Evolutionary conservation across 2,329 filamentous ascomycete species (phyloP), one percentile per base, ranked within the genome.

Genomic region (Teratosphaeria epicoccoides): DNA sequence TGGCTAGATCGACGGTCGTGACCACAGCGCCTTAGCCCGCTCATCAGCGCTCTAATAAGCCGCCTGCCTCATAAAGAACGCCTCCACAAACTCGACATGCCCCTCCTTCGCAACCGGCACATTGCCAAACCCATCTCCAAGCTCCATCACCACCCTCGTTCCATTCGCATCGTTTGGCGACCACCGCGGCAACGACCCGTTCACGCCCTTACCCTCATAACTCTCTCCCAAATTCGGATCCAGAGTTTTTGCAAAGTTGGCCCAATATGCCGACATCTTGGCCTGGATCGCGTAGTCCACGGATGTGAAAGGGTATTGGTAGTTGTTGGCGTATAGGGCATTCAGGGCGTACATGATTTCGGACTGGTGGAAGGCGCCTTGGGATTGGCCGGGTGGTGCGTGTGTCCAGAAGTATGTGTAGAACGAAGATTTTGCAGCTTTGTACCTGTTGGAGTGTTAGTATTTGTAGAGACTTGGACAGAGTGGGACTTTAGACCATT

Each of bases 181-280:
- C 33, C 33, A 40, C 6, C 2, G 6, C n/a, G 33, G 33, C 14
- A 40, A 40, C 5, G 14, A 17, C 14, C 33, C 33, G 10, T 40
- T 40, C n/a, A 40, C 33, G n/a, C 33, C 33, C 33, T 17, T 20
- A 17, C 33, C 33, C n/a, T 7, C 33, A 40, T 40, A 40, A 9
- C 14, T 20, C 4, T 17, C 33, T 7, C 33, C 33, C 33, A 4
- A 72, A 57, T 80, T 81, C 2, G 78, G 78, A 49, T 79, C 65
- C 7, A 72, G 72, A 0, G 65, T 70, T 53, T 73, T 68, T 1
- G 75, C 72, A 57, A 82, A 82, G 1, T 71, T 64, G 1, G 71
- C 70, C 58, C 79, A 81, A 53, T 77, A 77, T 0, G 67, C 69
- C 0, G 67, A 68, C 3, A 40, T 40, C 33, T 40, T 40, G 3